phyloP scores from a whole-genome alignment of 2,329 filamentous ascomycete species.

The Calonectria naviculata region DNA sequence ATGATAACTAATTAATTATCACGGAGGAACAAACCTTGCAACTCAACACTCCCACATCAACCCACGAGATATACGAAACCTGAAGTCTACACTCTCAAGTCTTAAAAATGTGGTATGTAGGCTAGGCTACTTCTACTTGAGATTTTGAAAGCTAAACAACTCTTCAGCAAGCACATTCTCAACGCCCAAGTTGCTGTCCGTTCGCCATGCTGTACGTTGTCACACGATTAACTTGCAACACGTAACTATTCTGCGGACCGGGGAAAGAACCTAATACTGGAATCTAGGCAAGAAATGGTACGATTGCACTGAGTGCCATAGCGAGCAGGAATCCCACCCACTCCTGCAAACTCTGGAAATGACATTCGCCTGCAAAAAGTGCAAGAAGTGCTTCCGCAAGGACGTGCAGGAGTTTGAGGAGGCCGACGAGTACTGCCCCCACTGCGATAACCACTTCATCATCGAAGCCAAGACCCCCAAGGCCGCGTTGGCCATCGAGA shows the following conservation, averaged over 20 bases:
- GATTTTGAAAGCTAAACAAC: constrained; percentile 9
- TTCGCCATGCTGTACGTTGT: constrained; percentile 86
- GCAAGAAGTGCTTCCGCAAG: constrained; percentile 97
- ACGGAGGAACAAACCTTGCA: background rate
- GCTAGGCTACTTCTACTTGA: background rate
- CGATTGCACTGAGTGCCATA: constrained; percentile 96
- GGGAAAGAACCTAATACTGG: constrained; percentile 12
- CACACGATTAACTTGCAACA: background rate
- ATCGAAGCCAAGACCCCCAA: constrained; percentile 89
- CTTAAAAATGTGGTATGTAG: constrained; percentile 51
- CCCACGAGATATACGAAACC: background rate
- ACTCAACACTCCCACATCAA: background rate
- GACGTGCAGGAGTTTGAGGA: constrained; percentile 94
- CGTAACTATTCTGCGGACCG: background rate
- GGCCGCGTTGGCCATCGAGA: constrained; percentile 86
- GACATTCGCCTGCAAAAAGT: constrained; percentile 98
- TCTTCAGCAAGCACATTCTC: constrained; percentile 89
- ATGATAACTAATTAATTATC: constrained; percentile 10
- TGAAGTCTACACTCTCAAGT: background rate
- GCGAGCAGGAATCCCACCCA: constrained; percentile 80
- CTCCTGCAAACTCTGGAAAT: constrained; percentile 86
- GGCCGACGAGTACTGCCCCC: constrained; percentile 97
- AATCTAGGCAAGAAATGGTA: constrained; percentile 93
- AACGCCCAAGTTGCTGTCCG: constrained; percentile 98
- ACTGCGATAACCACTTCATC: constrained; percentile 99